Base-by-base conservation (phyloP, 108 stramenopile genomes). In the Skeletonema marinoi region DNA sequence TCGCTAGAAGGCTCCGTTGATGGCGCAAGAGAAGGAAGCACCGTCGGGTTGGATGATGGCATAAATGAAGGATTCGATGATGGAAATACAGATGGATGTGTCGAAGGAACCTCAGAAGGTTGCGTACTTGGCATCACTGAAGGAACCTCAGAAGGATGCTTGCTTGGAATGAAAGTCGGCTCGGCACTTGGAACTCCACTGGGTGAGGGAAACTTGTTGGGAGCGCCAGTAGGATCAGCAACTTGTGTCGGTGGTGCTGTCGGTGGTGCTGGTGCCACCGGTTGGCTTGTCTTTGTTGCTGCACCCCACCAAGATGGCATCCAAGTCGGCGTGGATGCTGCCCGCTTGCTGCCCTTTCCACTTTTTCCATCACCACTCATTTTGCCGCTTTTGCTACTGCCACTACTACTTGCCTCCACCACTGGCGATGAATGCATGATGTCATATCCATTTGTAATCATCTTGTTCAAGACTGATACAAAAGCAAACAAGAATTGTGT, bases 381-480 rank as follows among this genome's bases (percentile, higher is more conserved):
- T 41, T 41, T 41, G 39, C 39, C 11, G 7, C 10, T 11, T 11
- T 41, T 41, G 39, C 39, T 16, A 46, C 44, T 48, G 13, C 46
- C 46, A n/a, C 46, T n/a, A 48, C 46, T n/a, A 16, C 46, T 48
- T 48, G 46, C 13, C 41, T 2, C 36, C 10, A 41, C 39, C 38
- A 8, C 14, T 5, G 16, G 16, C 3, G 16, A 56, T 25, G 16
- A 3, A 29, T 29, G 25, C 1, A 73, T 32, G 5, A 73, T 32
- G 5, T 73, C 21, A 38, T 74, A 65, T 35, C 73, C 73, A 44
- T 38, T 61, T 30, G 41, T 74, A 17, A 74, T 9, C 73, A 74
- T 74, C 32, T 74, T 74, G 10, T 74, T 62, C 33, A 74, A 54
- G 16, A 65, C 73, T 3, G 42, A 16, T 32, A 50, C 63, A 32